Percentiles rank a stretch among this genome's conserved stretches.
Conservation (phyloP, 306 rosid species). For the Glycyrrhiza uralensis region DNA sequence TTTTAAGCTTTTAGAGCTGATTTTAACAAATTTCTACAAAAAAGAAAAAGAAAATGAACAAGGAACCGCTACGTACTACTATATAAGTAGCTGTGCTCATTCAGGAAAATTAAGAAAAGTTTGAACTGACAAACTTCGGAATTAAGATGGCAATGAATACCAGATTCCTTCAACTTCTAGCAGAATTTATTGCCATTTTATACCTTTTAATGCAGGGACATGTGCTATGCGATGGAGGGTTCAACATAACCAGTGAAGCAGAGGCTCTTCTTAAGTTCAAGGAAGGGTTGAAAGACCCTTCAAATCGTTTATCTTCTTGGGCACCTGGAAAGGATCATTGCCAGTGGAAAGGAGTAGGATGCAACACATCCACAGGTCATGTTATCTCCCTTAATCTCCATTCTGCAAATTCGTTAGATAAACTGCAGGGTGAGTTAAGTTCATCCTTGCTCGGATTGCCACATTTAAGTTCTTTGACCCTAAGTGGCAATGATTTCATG, state of each 20-base stretch:
- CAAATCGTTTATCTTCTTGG: slow-evolving; percentile 21
- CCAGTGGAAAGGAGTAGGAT: slow-evolving; percentile 31
- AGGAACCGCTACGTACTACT: no score
- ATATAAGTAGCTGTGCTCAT: background rate
- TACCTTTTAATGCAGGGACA: background rate
- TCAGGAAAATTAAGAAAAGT: background rate
- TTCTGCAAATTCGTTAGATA: background rate
- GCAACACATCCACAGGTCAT: slow-evolving; percentile 29
- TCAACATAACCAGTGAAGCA: background rate
- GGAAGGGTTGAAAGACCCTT: background rate
- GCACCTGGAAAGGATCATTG: background rate
- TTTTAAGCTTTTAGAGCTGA: no score
- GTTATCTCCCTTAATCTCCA: slow-evolving; percentile 28
- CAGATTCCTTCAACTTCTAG: background rate
- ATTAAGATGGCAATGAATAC: background rate
- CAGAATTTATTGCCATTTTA: background rate
- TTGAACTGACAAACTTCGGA: background rate
- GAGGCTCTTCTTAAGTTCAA: slow-evolving; percentile 26
- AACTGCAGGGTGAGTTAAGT: background rate
- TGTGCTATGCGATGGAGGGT: background rate
- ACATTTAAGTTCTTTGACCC: slow-evolving; percentile 11
- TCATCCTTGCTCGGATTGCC: slow-evolving; percentile 20
- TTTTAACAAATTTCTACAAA: no score
- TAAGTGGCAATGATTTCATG: slow-evolving; percentile 22
- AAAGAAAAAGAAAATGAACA: no score